Percentiles rank a stretch among this genome's conserved stretches.
Evolutionary conservation across 805 yeast genomes (phyloP).

Genomic region (Maudiozyma turicensis): DNA sequence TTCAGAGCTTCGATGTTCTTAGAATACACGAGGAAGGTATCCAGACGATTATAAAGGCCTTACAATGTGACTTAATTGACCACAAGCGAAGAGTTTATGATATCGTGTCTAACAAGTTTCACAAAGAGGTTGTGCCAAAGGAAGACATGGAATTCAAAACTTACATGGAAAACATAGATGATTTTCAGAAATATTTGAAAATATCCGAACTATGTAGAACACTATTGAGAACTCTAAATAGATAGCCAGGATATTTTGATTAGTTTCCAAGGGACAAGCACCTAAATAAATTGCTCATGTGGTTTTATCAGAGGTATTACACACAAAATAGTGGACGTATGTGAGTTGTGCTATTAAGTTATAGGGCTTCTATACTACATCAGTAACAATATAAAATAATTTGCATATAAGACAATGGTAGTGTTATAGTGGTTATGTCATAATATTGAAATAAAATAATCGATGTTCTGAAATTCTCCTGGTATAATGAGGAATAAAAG

Average conservation of each 20-base stretch:
- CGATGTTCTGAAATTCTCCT: too few relatives aligned
- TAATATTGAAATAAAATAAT: too few relatives aligned
- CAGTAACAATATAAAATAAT: too few relatives aligned
- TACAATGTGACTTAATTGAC: slow-evolving; percentile 13
- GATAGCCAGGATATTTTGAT: background rate
- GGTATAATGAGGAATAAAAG: too few relatives aligned
- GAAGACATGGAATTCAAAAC: slow-evolving; percentile 17
- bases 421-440: too few relatives aligned
- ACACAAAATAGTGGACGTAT: too few relatives aligned
- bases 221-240: background rate
- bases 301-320: too few relatives aligned
- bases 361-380: too few relatives aligned
- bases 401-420: too few relatives aligned
- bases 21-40: slow-evolving; percentile 14
- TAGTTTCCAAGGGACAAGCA: background rate
- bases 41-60: slow-evolving; percentile 9
- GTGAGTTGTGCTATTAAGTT: too few relatives aligned
- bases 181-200: slow-evolving; percentile 13
- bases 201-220: slow-evolving; percentile 14
- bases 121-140: slow-evolving; percentile 9
- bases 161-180: slow-evolving; percentile 13
- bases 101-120: slow-evolving; percentile 8
- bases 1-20: slow-evolving; percentile 11
- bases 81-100: slow-evolving; percentile 8
- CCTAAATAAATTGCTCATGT: too few relatives aligned